Evolutionary conservation across 2,329 filamentous ascomycete species (phyloP), one percentile per base, ranked within the genome.

Genomic region (Fusarium agapanthi): DNA sequence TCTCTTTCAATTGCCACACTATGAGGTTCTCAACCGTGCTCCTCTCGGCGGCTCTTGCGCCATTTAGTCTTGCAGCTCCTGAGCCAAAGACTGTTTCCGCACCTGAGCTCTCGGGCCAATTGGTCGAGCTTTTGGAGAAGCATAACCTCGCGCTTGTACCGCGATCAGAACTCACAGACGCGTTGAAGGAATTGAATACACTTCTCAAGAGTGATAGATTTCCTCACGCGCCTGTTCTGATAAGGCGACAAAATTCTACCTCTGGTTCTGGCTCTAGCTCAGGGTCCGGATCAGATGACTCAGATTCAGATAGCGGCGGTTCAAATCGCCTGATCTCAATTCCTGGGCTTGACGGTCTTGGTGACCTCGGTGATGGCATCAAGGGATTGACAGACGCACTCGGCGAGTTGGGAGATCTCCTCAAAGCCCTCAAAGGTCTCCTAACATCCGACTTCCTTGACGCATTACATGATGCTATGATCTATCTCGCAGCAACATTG

Each of bases 71-170:
- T 43, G 67, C 81, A 45, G 79, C 81, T 30, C 75, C 78, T 13
- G 76, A 71, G 34, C 71, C 71, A 28, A 55, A 63, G 30, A 75
- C 76, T 3, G 67, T 71, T 22, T 79, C 79, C 22, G 65, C 75
- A 13, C 77, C 79, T 28, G 82, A 83, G 56, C 61, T 82, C 18
- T 69, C 66, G 11, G 58, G 65, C 5, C 79, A 83, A 24, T 80
- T 85, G 28, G 83, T 83, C 28, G 82, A 82, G 48, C 73, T 83
- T 48, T 75, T 86, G 44, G 81, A 81, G 47, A 85, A 80, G 74
- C 83, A 85, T 73, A 84, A 85, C 59, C 77, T 85, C 37, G 84
- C 81, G 34, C 75, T 85, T 55, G 84, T 85, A 13, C 84, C 84
- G 38, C 79, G 83, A n/a, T 83, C 82, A 50, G 83, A 85, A 61